These are phyloP conservation scores for Lophiostoma macrostomum DNA, from an alignment of 495 filamentous ascomycete genomes.

Conservation along the genomic window DNA sequence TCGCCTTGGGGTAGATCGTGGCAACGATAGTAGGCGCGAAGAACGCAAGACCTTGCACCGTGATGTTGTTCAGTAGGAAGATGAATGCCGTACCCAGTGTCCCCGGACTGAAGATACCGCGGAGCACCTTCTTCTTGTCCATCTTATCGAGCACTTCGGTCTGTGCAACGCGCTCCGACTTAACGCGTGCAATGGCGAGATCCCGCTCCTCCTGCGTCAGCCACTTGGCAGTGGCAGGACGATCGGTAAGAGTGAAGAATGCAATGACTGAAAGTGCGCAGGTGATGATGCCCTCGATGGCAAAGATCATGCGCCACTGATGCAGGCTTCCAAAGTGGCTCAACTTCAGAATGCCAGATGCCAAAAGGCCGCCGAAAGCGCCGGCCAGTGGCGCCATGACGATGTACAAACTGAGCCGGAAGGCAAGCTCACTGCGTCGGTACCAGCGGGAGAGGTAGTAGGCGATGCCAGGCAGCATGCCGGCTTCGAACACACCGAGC, in stretches of 20 bases:
- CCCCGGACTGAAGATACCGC: slow-evolving; percentile 52
- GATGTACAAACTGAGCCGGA: slow-evolving; percentile 53
- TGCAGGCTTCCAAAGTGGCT: slow-evolving; percentile 46
- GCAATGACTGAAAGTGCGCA: slow-evolving; percentile 27
- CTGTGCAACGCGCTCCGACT: slow-evolving; percentile 63
- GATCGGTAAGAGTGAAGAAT: slow-evolving; percentile 35
- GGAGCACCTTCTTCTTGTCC: slow-evolving; percentile 45
- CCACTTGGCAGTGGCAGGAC: slow-evolving; percentile 33
- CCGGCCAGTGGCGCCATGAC: slow-evolving; percentile 64
- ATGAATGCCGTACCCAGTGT: slow-evolving; percentile 48
- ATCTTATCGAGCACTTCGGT: slow-evolving; percentile 59
- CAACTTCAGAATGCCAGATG: slow-evolving; percentile 54
- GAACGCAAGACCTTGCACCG: slow-evolving; percentile 59
- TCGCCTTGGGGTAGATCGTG: slow-evolving; percentile 57
- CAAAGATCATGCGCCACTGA: slow-evolving; percentile 38
- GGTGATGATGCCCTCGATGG: slow-evolving; percentile 39
- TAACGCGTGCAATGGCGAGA: slow-evolving; percentile 43
- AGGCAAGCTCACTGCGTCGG: slow-evolving; percentile 61
- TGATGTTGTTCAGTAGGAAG: slow-evolving; percentile 56
- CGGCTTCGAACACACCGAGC: slow-evolving; percentile 58
- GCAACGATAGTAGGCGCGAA: slow-evolving; percentile 69
- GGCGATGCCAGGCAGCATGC: slow-evolving; percentile 69
- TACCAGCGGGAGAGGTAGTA: slow-evolving; percentile 75
- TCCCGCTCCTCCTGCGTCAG: slow-evolving; percentile 36
- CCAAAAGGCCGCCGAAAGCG: slow-evolving; percentile 67